A percentile compares a stretch with the other conserved stretches of the same genome.
phyloP scores from a whole-genome alignment of 2,329 filamentous ascomycete genomes.

The Curvularia eragrostidis region DNA sequence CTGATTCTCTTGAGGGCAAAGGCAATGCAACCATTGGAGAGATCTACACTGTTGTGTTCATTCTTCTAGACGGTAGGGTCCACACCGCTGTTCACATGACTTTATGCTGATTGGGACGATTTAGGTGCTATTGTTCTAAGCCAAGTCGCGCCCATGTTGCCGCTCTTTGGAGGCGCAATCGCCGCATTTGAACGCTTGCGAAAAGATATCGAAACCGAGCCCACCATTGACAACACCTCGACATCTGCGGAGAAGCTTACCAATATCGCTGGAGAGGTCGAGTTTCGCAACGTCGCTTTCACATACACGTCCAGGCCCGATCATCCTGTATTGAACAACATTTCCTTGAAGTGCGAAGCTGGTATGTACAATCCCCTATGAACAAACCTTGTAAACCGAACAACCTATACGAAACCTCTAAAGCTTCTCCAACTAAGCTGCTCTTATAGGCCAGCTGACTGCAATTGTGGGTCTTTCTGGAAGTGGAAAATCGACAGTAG shows the following conservation, averaged over 20 bases:
- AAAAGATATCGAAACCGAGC: conserved; percentile 62
- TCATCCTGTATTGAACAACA: conserved; percentile 47
- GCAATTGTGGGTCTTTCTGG: conserved; percentile 54
- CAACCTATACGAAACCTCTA: background rate
- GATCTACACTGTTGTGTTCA: conserved; percentile 64
- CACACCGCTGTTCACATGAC: too few relatives aligned
- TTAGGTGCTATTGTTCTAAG: conserved; percentile 57
- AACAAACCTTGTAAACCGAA: background rate
- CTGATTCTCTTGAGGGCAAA: conserved; percentile 49
- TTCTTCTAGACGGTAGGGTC: conserved; percentile 60
- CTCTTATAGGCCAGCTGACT: conserved; percentile 44
- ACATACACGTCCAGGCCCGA: conserved; percentile 52
- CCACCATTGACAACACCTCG: conserved; percentile 49
- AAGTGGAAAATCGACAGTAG: conserved; percentile 53
- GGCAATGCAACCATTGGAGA: conserved; percentile 52
- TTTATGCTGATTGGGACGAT: background rate
- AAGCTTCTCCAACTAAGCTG: background rate
- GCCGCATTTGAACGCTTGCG: conserved; percentile 65
- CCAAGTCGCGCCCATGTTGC: conserved; percentile 57
- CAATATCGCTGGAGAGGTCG: conserved; percentile 56
- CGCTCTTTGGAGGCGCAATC: conserved; percentile 58
- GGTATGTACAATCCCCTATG: background rate
- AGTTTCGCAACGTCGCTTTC: conserved; percentile 51
- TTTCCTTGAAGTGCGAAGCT: conserved; percentile 49
- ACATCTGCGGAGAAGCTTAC: conserved; percentile 35